phyloP scores from a whole-genome alignment of 371 early-diverging fungal genomes.

The Mortierella sp. region DNA sequence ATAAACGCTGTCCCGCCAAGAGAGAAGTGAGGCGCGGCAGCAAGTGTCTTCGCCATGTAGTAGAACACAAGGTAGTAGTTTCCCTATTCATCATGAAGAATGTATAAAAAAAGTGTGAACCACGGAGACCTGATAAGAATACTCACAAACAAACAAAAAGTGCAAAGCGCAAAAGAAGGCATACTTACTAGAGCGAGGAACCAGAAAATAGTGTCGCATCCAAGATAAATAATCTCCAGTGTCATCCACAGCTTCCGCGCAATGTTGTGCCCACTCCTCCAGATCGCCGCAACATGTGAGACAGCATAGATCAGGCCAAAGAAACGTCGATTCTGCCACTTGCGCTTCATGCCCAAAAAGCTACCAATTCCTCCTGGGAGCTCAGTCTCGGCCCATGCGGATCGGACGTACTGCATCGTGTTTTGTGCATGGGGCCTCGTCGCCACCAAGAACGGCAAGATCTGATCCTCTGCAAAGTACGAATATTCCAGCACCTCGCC shows the following conservation, averaged over 20 bases:
- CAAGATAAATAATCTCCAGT: slow-evolving; percentile 81
- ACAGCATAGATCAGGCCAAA: slow-evolving; percentile 93
- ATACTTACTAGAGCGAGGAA: slow-evolving; percentile 77
- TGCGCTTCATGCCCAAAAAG: slow-evolving; percentile 92
- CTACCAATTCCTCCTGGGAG: slow-evolving; percentile 70
- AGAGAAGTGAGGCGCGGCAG: slow-evolving; percentile 61
- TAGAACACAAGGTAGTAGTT: slow-evolving; percentile 92
- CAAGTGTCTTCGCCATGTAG: slow-evolving; percentile 78
- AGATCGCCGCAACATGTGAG: slow-evolving; percentile 84
- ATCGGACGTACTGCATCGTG: slow-evolving; percentile 55
- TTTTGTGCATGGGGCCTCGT: slow-evolving; percentile 30
- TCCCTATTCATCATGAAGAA: slow-evolving; percentile 55
- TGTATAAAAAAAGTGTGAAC: background rate
- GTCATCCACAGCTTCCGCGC: slow-evolving; percentile 75
- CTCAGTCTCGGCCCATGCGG: slow-evolving; percentile 58
- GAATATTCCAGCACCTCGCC: slow-evolving; percentile 72
- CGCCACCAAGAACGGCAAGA: slow-evolving; percentile 49
- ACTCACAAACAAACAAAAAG: background rate
- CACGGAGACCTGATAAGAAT: background rate
- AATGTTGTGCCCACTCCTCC: slow-evolving; percentile 77
- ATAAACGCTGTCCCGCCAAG: slow-evolving; percentile 73
- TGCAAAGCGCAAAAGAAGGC: background rate
- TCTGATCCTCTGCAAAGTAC: slow-evolving; percentile 76
- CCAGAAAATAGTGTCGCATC: slow-evolving; percentile 79
- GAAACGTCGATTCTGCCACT: slow-evolving; percentile 97